Conservation (phyloP, 371 early-diverging fungal species). For the Rhizopus arrhizus region DNA sequence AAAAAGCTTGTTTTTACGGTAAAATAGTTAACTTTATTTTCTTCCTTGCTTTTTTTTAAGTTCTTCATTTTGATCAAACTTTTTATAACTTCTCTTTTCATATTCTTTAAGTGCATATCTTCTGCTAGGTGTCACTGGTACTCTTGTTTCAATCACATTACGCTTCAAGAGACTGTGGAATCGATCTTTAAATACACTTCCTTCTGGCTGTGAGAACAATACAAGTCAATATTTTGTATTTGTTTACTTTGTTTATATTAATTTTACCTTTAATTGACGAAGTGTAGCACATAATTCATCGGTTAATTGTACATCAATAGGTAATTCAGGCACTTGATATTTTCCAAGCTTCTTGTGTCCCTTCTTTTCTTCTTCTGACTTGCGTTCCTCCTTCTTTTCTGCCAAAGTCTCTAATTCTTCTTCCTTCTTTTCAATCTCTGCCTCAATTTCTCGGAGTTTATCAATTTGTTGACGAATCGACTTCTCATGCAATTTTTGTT, state of each 20-base stretch:
- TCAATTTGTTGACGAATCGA: constrained; percentile 61
- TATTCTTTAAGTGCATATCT: constrained; percentile 57
- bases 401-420: constrained; percentile 42
- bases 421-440: constrained; percentile 43
- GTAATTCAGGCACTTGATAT: constrained; percentile 48
- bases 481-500: constrained; percentile 48
- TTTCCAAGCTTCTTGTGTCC: constrained; percentile 56
- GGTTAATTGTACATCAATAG: constrained; percentile 59
- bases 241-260: not conserved
- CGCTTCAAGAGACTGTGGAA: constrained; percentile 84
- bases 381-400: constrained; percentile 47
- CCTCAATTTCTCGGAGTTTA: constrained; percentile 50
- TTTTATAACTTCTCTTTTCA: constrained; percentile 60
- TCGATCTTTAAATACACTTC: constrained; percentile 80
- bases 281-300: constrained; percentile 63
- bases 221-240: constrained; percentile 5
- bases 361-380: constrained; percentile 47
- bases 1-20: too few species aligned
- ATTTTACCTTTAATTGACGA: constrained; percentile 56
- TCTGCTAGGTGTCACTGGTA: constrained; percentile 50
- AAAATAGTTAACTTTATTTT: not conserved
- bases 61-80: constrained; percentile 35
- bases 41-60: constrained; percentile 21
- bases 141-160: constrained; percentile 84
- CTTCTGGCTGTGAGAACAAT: constrained; percentile 74